Percentiles rank a stretch among this genome's conserved stretches.
Evolutionary conservation across 441 rosid species (phyloP).

Genomic region (Aleurites moluccanus): DNA sequence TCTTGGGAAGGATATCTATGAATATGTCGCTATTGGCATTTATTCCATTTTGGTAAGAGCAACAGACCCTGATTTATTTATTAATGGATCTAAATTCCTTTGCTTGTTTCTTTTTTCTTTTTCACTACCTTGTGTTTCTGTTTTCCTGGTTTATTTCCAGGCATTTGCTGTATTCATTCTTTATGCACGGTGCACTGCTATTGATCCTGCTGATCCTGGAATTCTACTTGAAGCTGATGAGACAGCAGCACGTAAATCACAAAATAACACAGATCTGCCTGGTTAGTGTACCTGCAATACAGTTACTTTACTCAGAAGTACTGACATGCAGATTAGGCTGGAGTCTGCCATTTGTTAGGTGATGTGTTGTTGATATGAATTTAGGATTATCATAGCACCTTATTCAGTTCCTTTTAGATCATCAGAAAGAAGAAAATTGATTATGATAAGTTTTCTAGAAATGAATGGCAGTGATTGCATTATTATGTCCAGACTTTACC

Average conservation of each 20-base stretch:
- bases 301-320: constrained; percentile 12
- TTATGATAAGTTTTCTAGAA: not conserved
- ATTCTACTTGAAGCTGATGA: constrained; percentile 58
- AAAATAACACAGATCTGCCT: constrained; percentile 37
- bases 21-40: constrained; percentile 63
- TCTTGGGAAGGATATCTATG: constrained; percentile 65
- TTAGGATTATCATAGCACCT: not conserved
- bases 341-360: not conserved
- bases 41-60: constrained; percentile 76
- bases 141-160: constrained; percentile 32
- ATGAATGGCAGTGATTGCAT: constrained; percentile 1
- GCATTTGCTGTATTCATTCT: constrained; percentile 75
- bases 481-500: not conserved
- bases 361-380: not conserved
- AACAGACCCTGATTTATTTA: not conserved
- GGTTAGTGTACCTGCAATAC: constrained; percentile 37
- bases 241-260: constrained; percentile 57
- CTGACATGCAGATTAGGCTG: not conserved
- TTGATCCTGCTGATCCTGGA: constrained; percentile 97
- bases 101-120: not conserved
- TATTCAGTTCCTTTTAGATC: constrained; percentile 2
- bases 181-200: constrained; percentile 83
- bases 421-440: not conserved
- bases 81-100: not conserved
- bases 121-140: constrained; percentile 15